A percentile compares a stretch with the other conserved stretches of the same genome.
phyloP scores from a whole-genome alignment of 768 basidiomycete genomes.

The Tubosaeta brunneosetosa region DNA sequence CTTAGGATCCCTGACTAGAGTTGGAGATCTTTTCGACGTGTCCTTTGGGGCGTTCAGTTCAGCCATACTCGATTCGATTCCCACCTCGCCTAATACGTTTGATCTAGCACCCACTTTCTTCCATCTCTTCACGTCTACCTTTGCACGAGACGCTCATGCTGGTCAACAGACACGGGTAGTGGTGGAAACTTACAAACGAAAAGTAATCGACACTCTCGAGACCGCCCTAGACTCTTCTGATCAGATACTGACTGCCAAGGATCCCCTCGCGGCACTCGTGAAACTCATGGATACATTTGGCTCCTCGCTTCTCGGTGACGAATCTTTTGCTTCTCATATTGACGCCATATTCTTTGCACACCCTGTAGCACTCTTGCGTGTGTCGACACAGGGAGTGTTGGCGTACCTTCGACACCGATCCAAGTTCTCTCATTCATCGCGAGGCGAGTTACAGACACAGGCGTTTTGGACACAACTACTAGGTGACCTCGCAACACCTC shows the following conservation, averaged over 20 bases:
- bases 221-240: conserved; percentile 6
- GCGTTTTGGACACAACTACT: conserved; percentile 36
- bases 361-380: conserved; percentile 36
- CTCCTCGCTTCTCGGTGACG: conserved; percentile 43
- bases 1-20: conserved; percentile 11
- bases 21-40: conserved; percentile 41
- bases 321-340: conserved; percentile 36
- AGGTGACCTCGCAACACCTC: conserved; percentile 32
- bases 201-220: conserved; percentile 25
- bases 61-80: conserved; percentile 5
- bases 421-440: conserved; percentile 2
- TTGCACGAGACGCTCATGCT: conserved; percentile 18
- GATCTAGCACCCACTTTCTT: conserved; percentile 43
- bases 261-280: conserved; percentile 30
- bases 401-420: conserved; percentile 43
- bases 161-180: conserved; percentile 9
- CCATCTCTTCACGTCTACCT: conserved; percentile 40
- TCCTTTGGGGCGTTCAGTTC: conserved; percentile 44
- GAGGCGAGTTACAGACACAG: conserved; percentile 12
- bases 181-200: conserved; percentile 14
- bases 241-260: not conserved
- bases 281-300: conserved; percentile 51
- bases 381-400: conserved; percentile 43
- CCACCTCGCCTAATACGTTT: not conserved
- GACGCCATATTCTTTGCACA: conserved; percentile 42